Conservation (phyloP, 495 filamentous ascomycete genomes). For the Trichodelitschia bisporula region DNA sequence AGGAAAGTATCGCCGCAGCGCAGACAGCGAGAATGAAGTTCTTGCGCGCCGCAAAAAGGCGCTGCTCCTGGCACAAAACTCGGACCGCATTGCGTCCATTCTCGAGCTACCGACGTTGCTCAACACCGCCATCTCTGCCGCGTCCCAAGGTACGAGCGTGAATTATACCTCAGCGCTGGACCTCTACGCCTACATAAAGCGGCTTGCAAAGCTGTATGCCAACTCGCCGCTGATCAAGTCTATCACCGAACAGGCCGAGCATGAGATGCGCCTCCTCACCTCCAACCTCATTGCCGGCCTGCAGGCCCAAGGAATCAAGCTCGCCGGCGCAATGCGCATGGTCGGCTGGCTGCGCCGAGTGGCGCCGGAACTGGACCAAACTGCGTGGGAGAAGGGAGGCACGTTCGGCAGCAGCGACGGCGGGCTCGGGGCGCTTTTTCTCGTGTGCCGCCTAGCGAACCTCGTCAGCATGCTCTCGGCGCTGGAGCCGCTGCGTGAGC, state of each 20-base stretch:
- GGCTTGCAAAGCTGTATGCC: conserved; percentile 62
- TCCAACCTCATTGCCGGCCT: conserved; percentile 59
- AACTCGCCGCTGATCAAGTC: conserved; percentile 47
- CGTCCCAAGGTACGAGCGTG: conserved; percentile 21
- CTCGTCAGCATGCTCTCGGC: conserved; percentile 61
- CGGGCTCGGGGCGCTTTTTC: conserved; percentile 55
- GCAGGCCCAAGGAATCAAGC: conserved; percentile 52
- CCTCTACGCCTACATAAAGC: conserved; percentile 76
- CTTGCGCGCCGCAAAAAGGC: conserved; percentile 58
- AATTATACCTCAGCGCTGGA: conserved; percentile 71
- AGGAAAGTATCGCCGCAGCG: conserved; percentile 49
- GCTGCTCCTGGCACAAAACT: conserved; percentile 65
- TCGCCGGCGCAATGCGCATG: conserved; percentile 77
- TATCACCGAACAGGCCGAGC: conserved; percentile 56
- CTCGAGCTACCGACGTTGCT: conserved; percentile 77
- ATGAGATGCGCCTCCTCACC: conserved; percentile 74
- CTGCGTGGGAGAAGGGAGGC: conserved; percentile 3
- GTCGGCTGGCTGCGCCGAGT: conserved; percentile 80
- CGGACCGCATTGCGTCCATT: conserved; percentile 74
- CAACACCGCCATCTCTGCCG: conserved; percentile 38
- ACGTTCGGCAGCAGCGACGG: conserved; percentile 20
- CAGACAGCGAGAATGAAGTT: conserved; percentile 34
- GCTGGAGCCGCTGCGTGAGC: conserved; percentile 59
- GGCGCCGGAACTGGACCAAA: conserved; percentile 47
- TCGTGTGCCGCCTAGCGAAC: conserved; percentile 64